Evolutionary conservation across 768 basidiomycete species (phyloP).

Genomic region (Phylloporus arenicola): DNA sequence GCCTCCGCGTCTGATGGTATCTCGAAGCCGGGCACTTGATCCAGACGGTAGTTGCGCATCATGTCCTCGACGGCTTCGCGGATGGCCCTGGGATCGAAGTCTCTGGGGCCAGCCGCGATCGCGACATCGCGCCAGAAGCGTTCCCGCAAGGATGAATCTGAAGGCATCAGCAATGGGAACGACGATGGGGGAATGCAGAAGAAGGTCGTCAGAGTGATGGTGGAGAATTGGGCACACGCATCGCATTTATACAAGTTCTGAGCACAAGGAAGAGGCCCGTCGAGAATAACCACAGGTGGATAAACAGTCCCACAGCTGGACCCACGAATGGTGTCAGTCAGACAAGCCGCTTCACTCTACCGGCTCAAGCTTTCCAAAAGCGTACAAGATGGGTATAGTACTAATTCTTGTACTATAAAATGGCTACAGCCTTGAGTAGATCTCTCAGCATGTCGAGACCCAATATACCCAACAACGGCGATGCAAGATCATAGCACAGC

Average conservation of each 20-base stretch:
- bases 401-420: constrained; percentile 8
- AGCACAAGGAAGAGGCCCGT: constrained; percentile 4
- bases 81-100: constrained; percentile 9
- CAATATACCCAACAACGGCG: too few species aligned
- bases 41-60: constrained; percentile 18
- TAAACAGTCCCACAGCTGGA: constrained; percentile 11
- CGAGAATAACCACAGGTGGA: neutral
- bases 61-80: constrained; percentile 21
- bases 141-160: constrained; percentile 11
- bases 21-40: constrained; percentile 18
- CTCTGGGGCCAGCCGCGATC: constrained; percentile 3
- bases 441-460: neutral
- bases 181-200: constrained; percentile 4
- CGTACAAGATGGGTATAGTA: constrained; percentile 4
- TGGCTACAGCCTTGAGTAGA: neutral
- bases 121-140: constrained; percentile 25
- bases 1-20: neutral
- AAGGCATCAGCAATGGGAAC: constrained; percentile 9
- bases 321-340: constrained; percentile 15
- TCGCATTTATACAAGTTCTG: constrained; percentile 5
- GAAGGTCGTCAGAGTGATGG: neutral
- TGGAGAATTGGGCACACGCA: neutral
- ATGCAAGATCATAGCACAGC: neutral
- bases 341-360: constrained; percentile 4
- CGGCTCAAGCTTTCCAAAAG: constrained; percentile 17